Evolutionary conservation across 73 alveolate species (phyloP), one percentile per base, ranked within the genome.

Genomic region (Symbiodinium pilosum): DNA sequence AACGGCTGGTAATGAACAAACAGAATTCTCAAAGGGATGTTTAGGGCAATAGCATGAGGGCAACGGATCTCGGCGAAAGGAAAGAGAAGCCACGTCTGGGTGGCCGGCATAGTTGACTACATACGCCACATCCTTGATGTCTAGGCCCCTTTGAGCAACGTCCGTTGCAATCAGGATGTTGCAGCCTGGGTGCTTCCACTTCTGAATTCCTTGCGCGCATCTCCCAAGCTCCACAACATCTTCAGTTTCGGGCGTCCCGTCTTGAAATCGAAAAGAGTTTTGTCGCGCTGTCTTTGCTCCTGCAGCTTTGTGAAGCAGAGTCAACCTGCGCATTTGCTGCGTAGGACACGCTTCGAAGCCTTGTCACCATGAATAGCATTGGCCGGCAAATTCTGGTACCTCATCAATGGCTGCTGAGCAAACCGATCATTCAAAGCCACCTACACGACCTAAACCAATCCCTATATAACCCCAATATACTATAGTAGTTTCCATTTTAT

Each of bases 91-190:
- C 34, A n/a, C n/a, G 77, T 34, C 84, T 91, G 52, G 30, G 88
- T 81, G 21, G 38, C 93, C 4, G 68, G 43, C 86, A 91, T 96
- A 99, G 99, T 99, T 99, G 71, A 99, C 99, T 43, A 99, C 99
- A 88, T 59, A 99, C 87, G 83, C 99, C 43, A 99, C 99, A 87
- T 99, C 99, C 68, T 99, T 99, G 81, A 99, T 99, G 99, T 99
- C 99, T 28, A 99, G 94, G 2, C 99, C 99, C 81, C 99, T 99
- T 51, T 99, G 99, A 0, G 99, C 99, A 1, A 99, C 99, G 89
- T 99, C 99, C 0, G 99, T 99, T 34, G 99, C 99, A 30, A 99
- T 98, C 83, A 99, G 99, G 43, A 99, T 98, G 98, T 99, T 95
- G 92, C 99, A 94, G 59, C 93, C 88, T 81, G 24, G 40, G 24